Evolutionary conservation across 768 basidiomycete species (phyloP).

Genomic region (Lenzites betulinus): DNA sequence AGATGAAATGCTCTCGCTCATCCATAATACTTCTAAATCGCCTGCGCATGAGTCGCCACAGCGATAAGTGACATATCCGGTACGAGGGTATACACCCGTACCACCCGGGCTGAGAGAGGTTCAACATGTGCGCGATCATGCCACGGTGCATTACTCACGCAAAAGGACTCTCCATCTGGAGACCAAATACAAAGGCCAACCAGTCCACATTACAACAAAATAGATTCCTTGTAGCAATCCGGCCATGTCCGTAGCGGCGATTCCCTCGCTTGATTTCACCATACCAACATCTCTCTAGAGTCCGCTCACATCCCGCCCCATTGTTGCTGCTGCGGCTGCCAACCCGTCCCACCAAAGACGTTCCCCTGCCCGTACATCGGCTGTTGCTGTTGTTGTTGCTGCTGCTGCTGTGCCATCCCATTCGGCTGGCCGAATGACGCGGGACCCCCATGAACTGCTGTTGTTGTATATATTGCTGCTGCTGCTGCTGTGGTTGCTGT

Average conservation of each 20-base stretch:
- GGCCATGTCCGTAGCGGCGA: neutral
- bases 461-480: neutral
- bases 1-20: too few relatives aligned
- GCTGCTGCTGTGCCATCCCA: constrained; percentile 26
- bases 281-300: neutral
- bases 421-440: constrained; percentile 25
- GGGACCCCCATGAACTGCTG: constrained; percentile 22
- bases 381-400: constrained; percentile 21
- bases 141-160: too few relatives aligned
- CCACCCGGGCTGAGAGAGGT: too few relatives aligned
- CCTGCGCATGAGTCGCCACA: too few relatives aligned
- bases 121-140: too few relatives aligned
- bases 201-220: neutral
- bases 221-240: neutral
- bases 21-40: too few relatives aligned
- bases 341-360: constrained; percentile 19
- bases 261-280: neutral
- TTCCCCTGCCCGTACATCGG: constrained; percentile 16
- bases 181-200: too few relatives aligned
- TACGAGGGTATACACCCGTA: too few relatives aligned
- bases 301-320: constrained; percentile 9
- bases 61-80: too few relatives aligned
- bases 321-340: constrained; percentile 18
- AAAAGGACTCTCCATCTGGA: too few relatives aligned
- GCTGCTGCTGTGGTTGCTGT: constrained; percentile 27